Conservation (phyloP, 176 grass and related monocot species). For the Saccharum spontaneum region DNA sequence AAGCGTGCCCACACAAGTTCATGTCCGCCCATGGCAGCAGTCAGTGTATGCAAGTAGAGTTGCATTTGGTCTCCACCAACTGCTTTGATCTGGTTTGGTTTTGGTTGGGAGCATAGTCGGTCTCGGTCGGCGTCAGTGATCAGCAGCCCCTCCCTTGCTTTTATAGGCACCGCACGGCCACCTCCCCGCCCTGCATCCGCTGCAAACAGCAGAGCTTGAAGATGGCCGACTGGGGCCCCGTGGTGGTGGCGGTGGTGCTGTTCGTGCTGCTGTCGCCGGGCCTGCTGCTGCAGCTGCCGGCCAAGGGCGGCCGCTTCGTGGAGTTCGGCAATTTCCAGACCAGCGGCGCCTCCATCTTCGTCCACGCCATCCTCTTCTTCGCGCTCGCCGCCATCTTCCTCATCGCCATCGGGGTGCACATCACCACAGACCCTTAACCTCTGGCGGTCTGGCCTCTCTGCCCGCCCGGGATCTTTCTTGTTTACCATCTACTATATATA, state of each 20-base stretch:
- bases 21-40: not conserved
- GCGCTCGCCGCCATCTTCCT: slow-evolving; percentile 48
- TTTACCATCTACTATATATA: not conserved
- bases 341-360: slow-evolving; percentile 46
- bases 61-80: not conserved
- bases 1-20: not conserved
- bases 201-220: not conserved
- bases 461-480: not conserved
- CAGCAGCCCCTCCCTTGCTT: not conserved
- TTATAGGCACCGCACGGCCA: not conserved
- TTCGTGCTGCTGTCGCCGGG: slow-evolving; percentile 59
- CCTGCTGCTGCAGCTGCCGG: slow-evolving; percentile 46
- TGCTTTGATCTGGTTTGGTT: not conserved
- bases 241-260: slow-evolving; percentile 41
- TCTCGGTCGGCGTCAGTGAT: not conserved
- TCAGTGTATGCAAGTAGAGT: not conserved
- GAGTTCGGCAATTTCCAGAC: slow-evolving; percentile 54
- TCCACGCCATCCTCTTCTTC: slow-evolving; percentile 57
- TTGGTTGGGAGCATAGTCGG: not conserved
- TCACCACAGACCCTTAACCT: slow-evolving; percentile 22
- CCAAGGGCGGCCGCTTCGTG: slow-evolving; percentile 21
- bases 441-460: too few species aligned
- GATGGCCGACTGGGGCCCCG: slow-evolving; percentile 54
- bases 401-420: slow-evolving; percentile 50
- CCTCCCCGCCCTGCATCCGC: not conserved